Conservation (phyloP, 768 basidiomycete species). For the Tricholoma terreum region DNA sequence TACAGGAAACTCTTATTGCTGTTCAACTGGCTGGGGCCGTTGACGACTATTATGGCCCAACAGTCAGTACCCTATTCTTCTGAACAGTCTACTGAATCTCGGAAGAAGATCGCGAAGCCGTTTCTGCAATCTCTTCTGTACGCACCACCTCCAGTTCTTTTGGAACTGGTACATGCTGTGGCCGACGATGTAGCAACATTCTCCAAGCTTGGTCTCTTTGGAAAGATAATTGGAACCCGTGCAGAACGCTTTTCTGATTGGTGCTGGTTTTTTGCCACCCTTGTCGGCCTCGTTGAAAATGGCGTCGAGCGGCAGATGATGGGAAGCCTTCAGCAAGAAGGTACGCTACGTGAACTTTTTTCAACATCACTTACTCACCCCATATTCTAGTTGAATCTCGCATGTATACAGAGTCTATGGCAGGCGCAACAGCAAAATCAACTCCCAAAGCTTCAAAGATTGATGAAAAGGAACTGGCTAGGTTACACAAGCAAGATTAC, state of each 20-base stretch:
- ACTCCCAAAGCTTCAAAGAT: slow-evolving; percentile 53
- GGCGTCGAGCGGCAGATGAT: slow-evolving; percentile 75
- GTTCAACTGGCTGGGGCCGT: slow-evolving; percentile 81
- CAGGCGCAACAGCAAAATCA: slow-evolving; percentile 66
- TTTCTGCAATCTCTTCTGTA: slow-evolving; percentile 74
- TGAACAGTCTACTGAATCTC: slow-evolving; percentile 34
- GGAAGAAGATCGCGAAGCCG: slow-evolving; percentile 45
- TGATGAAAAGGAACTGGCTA: slow-evolving; percentile 67
- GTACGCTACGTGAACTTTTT: slow-evolving; percentile 31
- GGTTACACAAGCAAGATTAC: slow-evolving; percentile 68
- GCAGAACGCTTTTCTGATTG: slow-evolving; percentile 78
- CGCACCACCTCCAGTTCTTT: slow-evolving; percentile 77
- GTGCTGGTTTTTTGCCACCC: slow-evolving; percentile 81
- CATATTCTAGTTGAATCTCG: slow-evolving; percentile 60
- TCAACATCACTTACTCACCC: background rate
- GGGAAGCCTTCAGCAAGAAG: slow-evolving; percentile 57
- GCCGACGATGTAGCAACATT: slow-evolving; percentile 82
- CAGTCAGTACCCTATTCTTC: slow-evolving; percentile 63
- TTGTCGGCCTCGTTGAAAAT: slow-evolving; percentile 82
- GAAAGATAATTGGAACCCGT: slow-evolving; percentile 59
- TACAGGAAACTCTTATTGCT: slow-evolving; percentile 74
- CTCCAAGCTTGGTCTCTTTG: slow-evolving; percentile 65
- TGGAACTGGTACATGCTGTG: slow-evolving; percentile 71
- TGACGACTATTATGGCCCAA: slow-evolving; percentile 68
- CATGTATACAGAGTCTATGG: slow-evolving; percentile 70